Evolutionary conservation across 1,284 basidiomycete species (phyloP), one percentile per base, ranked within the genome.

Genomic region (Trametes versicolor): DNA sequence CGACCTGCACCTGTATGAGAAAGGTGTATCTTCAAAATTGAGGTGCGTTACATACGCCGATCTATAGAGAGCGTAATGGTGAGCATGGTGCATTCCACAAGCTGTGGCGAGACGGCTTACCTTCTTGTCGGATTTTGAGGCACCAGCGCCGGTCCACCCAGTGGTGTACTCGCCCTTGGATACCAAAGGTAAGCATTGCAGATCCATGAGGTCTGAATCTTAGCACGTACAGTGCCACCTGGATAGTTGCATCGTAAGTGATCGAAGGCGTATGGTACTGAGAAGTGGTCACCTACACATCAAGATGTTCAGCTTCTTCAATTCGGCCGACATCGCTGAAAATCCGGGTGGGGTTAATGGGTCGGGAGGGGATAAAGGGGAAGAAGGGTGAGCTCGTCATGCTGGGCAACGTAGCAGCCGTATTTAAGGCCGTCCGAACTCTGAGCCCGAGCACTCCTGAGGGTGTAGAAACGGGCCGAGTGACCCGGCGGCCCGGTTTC

Each of bases 111-210:
- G 10, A 19, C 10, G 4, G n/a, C 29, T n/a, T n/a, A 91, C 93
- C 85, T 96, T 97, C 82, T 97, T 97, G 82, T 97, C 96, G 9
- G 95, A 96, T 74, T 92, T 95, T 23, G 95, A 96, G 50, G 93
- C 92, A n/a, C 95, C 94, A 39, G 90, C 87, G 19, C 89, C 90
- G 5, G 94, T 95, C 90, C 94, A 97, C 76, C 96, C 96, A 58
- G 96, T 97, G 63, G 96, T 97, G 79, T 97, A 97, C 82, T 96
- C 92, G 54, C 93, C 93, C 90, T 91, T 58, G 19, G n/a, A 19
- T 34, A 63, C 66, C 41, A 12, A 10, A 39, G 17, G 15, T 12
- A 15, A 54, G 27, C 12, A 19, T 12, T n/a, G 43, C n/a, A 19
- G 21, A 36, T 23, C 3, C n/a, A 13, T 8, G 13, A 2, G 37